These are phyloP conservation scores for Arxiozyma slooffiae DNA, from an alignment of 1,139 yeast genomes.

Conservation along the genomic window DNA sequence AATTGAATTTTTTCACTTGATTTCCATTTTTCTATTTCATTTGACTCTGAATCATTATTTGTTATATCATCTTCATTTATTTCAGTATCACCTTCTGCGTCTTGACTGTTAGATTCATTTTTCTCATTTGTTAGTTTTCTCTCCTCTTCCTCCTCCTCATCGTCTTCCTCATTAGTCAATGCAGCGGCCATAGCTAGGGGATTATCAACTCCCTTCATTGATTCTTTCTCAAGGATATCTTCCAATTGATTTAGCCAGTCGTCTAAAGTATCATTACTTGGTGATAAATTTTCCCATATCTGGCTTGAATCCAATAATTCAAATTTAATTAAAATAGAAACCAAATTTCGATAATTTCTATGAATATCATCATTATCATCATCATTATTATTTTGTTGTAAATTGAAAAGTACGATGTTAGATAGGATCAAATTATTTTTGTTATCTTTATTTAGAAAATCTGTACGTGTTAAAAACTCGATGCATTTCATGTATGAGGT, in stretches of 20 bases:
- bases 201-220: slow-evolving; percentile 57
- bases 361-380: slow-evolving; percentile 21
- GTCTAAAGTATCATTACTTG: slow-evolving; percentile 32
- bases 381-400: slow-evolving; percentile 31
- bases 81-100: slow-evolving; percentile 6
- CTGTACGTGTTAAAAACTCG: slow-evolving; percentile 41
- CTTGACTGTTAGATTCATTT: slow-evolving; percentile 1
- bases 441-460: slow-evolving; percentile 53
- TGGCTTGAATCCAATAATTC: slow-evolving; percentile 60
- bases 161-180: slow-evolving; percentile 56
- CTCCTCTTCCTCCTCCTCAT: slow-evolving; percentile 24
- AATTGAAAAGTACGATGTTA: slow-evolving; percentile 48
- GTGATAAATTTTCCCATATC: slow-evolving; percentile 48
- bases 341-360: slow-evolving; percentile 36
- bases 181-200: slow-evolving; percentile 89
- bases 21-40: slow-evolving; percentile 6
- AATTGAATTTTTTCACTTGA: slow-evolving; percentile 38
- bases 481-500: slow-evolving; percentile 41
- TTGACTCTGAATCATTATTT: slow-evolving; percentile 2
- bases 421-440: slow-evolving; percentile 42
- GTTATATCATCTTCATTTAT: slow-evolving; percentile 12
- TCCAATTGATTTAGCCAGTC: slow-evolving; percentile 40
- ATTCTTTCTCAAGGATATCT: slow-evolving; percentile 48
- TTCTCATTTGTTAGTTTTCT: slow-evolving; percentile 5
- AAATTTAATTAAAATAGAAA: slow-evolving; percentile 53